Evolutionary conservation across 23 red algal species (phyloP).

Genomic region (Gracilaria gracilis): DNA sequence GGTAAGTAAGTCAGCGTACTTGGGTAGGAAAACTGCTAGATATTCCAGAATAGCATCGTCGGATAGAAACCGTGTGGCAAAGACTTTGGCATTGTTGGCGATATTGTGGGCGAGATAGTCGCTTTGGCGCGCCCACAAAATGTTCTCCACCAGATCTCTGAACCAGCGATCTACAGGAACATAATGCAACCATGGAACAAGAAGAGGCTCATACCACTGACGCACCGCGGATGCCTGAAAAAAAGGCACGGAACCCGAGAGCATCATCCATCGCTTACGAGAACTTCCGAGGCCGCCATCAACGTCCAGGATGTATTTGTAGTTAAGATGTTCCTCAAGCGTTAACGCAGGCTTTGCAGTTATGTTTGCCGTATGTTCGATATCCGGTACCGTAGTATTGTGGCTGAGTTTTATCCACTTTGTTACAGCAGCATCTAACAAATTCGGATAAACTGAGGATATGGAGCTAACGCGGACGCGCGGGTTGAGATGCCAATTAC

Average conservation of each 20-base stretch:
- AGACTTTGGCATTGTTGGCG: conserved; percentile 13
- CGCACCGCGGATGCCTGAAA: conserved; percentile 66
- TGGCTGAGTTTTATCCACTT: conserved; percentile 75
- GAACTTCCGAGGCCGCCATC: conserved; percentile 83
- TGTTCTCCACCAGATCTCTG: conserved; percentile 39
- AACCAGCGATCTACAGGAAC: conserved; percentile 64
- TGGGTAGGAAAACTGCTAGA: conserved; percentile 35
- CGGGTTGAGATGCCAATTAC: conserved; percentile 60
- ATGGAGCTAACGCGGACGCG: conserved; percentile 50
- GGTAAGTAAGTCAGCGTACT: conserved; percentile 19
- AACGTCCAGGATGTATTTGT: conserved; percentile 82
- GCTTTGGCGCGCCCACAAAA: conserved; percentile 59
- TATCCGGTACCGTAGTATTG: background rate
- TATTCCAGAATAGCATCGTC: conserved; percentile 41
- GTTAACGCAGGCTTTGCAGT: conserved; percentile 27
- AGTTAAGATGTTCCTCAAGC: conserved; percentile 50
- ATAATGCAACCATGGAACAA: conserved; percentile 49
- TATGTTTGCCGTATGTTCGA: conserved; percentile 17
- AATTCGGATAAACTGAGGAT: conserved; percentile 39
- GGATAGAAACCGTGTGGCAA: conserved; percentile 41
- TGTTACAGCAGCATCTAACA: conserved; percentile 82
- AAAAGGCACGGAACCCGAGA: conserved; percentile 64
- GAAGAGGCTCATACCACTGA: conserved; percentile 80
- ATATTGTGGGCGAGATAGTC: conserved; percentile 27
- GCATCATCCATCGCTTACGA: conserved; percentile 73